phyloP scores from a whole-genome alignment of 2,329 filamentous ascomycete genomes.

The Colletotrichum chrysophilum region DNA sequence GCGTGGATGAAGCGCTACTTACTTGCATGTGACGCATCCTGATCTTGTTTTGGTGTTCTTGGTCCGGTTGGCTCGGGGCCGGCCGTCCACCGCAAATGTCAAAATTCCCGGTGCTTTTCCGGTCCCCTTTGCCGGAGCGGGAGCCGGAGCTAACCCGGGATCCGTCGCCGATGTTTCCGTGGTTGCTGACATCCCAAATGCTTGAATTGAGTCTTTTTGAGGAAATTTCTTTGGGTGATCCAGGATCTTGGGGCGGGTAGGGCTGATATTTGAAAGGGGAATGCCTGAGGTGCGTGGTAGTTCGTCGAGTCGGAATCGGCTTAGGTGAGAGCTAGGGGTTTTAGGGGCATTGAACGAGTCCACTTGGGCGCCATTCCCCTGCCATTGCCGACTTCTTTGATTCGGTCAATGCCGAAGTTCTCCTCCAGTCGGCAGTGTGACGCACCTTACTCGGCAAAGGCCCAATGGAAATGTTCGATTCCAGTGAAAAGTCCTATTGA shows the following conservation, averaged over 20 bases:
- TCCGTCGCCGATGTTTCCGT: background rate
- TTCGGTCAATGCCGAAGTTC: background rate
- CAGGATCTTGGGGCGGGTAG: background rate
- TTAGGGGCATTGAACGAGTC: background rate
- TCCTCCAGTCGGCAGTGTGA: background rate
- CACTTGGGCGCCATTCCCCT: background rate
- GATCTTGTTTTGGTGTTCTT: background rate
- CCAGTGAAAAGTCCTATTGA: background rate
- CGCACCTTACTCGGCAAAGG: background rate
- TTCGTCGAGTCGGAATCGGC: background rate
- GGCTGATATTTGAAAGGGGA: background rate
- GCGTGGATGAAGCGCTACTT: background rate
- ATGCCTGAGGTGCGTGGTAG: background rate
- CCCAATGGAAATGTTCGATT: background rate
- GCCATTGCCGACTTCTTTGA: background rate
- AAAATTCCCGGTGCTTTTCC: background rate
- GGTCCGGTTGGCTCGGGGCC: background rate
- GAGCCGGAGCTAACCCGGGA: background rate
- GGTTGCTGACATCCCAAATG: background rate
- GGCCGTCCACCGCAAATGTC: background rate
- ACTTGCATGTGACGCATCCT: conserved; percentile 16
- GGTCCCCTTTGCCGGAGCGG: background rate
- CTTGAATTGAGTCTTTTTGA: background rate
- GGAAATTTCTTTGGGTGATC: background rate
- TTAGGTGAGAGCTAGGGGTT: background rate